phyloP scores from a whole-genome alignment of 306 rosid genomes.

The Hippophae gyantsensis region DNA sequence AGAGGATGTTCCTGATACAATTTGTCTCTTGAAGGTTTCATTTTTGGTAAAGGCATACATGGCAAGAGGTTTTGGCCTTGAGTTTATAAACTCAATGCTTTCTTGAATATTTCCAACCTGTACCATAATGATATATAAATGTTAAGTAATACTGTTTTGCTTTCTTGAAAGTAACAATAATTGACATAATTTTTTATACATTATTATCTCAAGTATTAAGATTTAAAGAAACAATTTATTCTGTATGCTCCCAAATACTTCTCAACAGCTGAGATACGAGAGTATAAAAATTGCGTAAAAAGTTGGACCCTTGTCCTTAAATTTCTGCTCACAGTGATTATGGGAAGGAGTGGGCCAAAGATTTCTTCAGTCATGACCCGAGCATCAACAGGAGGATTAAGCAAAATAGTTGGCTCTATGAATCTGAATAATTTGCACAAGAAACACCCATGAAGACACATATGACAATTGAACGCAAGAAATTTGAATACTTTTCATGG shows the following conservation, averaged over 20 bases:
- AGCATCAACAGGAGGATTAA: constrained; percentile 75
- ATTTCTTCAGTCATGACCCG: constrained; percentile 77
- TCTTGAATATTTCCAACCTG: constrained; percentile 66
- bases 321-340: constrained; percentile 66
- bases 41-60: constrained; percentile 75
- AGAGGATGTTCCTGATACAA: constrained; percentile 70
- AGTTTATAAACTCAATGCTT: constrained; percentile 59
- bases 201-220: too few relatives aligned
- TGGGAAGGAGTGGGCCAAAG: constrained; percentile 82
- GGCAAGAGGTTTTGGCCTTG: constrained; percentile 78
- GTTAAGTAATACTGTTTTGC: not conserved
- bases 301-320: too few relatives aligned
- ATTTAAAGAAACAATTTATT: too few relatives aligned
- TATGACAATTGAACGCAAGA: not conserved
- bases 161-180: constrained; percentile 3
- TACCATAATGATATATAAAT: not conserved
- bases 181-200: too few relatives aligned
- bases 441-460: not conserved
- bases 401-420: constrained; percentile 77
- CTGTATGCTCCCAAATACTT: too few relatives aligned
- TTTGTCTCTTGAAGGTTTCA: constrained; percentile 43
- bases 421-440: constrained; percentile 36
- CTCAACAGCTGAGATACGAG: too few relatives aligned
- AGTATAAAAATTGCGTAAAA: too few relatives aligned
- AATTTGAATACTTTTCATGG: too few relatives aligned